Evolutionary conservation across 345 rosid genomes (phyloP), one percentile per base, ranked within the genome.

Genomic region (Gossypium turneri): DNA sequence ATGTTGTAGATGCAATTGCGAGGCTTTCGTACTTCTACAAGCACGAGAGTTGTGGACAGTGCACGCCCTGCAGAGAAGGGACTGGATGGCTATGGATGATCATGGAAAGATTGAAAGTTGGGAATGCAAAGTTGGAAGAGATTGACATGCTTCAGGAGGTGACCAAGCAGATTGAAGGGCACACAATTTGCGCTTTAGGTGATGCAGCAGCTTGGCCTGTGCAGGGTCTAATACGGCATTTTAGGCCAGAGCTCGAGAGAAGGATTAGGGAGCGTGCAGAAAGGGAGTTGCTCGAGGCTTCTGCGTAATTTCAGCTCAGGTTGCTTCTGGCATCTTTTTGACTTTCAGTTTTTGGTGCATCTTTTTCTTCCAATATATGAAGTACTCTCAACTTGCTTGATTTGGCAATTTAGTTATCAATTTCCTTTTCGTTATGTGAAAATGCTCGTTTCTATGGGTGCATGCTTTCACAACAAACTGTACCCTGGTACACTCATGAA

Each of bases 191-290:
- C 77, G 98, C 99, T 12, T 78, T 93, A 77, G 99, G 99, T 79
- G 99, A 95, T 88, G 98, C 98, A 51, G 98, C 98, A 60, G 99
- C 99, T 73, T 95, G 99, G 99, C 99, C 97, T 53, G 99, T 93
- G 70, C 98, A 95, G 78, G 99, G 99, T 81, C 91, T 93, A 53
- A 93, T 93, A 51, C 78, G 97, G 78, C 97, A 95, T 74, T 95
- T 95, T 81, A 90, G 99, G 89, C 98, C 99, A 50, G 99, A 93
- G 88, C 87, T 96, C 0, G 98, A 96, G 84, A 92, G 99, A 85
- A 90, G 98, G 79, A 93, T 93, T 29, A 89, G 78, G 82, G 92
- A 92, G 79, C 97, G 83, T 48, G 98, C 97, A 0, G 94, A 90
- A 75, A 91, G 88, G 83, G 99, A 96, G 84, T 83, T 96, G 88